Conservation (phyloP, 352 stramenopile genomes). For the Pythium monospermum region DNA sequence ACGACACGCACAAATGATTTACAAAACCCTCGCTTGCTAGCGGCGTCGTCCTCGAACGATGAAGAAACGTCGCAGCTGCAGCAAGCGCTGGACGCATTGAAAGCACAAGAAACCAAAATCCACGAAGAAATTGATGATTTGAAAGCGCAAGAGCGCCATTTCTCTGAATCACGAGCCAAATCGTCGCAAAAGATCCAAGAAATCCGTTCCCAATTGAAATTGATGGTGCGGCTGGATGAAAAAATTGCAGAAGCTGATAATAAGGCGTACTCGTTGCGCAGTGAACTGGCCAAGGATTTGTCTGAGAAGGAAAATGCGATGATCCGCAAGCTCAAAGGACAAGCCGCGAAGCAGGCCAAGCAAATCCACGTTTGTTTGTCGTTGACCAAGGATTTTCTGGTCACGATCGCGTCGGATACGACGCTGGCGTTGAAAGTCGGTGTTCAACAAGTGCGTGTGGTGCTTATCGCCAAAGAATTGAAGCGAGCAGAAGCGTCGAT, state of each 20-base stretch:
- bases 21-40: slow-evolving; percentile 57
- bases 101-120: slow-evolving; percentile 28
- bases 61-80: slow-evolving; percentile 67
- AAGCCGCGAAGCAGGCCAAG: slow-evolving; percentile 65
- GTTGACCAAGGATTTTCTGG: slow-evolving; percentile 47
- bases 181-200: slow-evolving; percentile 58
- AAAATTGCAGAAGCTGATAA: slow-evolving; percentile 67
- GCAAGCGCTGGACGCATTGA: slow-evolving; percentile 38
- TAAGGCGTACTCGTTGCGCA: slow-evolving; percentile 65
- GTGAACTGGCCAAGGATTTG: slow-evolving; percentile 72
- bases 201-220: slow-evolving; percentile 62
- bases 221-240: slow-evolving; percentile 66
- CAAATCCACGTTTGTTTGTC: slow-evolving; percentile 60
- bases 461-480: slow-evolving; percentile 58
- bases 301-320: slow-evolving; percentile 74
- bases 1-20: slow-evolving; percentile 85
- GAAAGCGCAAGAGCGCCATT: slow-evolving; percentile 59
- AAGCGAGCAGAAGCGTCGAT: slow-evolving; percentile 49
- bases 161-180: slow-evolving; percentile 52
- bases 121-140: slow-evolving; percentile 62
- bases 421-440: slow-evolving; percentile 49
- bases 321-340: slow-evolving; percentile 66
- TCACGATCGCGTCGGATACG: slow-evolving; percentile 43
- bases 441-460: slow-evolving; percentile 62
- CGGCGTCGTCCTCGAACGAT: slow-evolving; percentile 71